Evolutionary conservation across 148 eudicot species (phyloP), one percentile per base, ranked within the genome.

Genomic region (Silene uniflora): DNA sequence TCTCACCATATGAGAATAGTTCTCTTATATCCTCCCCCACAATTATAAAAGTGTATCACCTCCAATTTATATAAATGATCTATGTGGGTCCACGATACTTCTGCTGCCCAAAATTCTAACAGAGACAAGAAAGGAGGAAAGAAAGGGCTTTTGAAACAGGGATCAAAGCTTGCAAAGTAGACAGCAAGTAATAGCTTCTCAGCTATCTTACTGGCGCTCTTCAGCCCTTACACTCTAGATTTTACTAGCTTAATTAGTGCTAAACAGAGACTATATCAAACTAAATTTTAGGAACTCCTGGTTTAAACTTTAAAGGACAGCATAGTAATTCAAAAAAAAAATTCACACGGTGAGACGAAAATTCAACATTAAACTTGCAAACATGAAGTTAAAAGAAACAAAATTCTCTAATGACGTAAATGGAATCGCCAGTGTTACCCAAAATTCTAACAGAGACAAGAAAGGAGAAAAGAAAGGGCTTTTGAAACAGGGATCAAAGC

Each of bases 271-370:
- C 42, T 64, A 29, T n/a, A 65, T 7, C 47, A 32, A 8, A 65
- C 19, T 64, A 29, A 27, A 64, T n/a, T 67, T n/a, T 32, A 67
- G 52, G 6, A 25, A 65, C 44, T 67, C 35, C 13, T 56, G 14
- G 49, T 56, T 72, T 56, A 32, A 62, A 63, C 27, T 56, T 72
- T 56, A 32, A 62, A 63, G 74, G 22, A 11, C 27, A 25, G 25
- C 10, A 7, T 24, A 22, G 63, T 22, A 76, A 58, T 76, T 29
- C 10, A 6, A 27, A 19, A 25, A 12, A 68, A 76, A 23, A n/a
- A 10, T 46, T 32, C 56, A 60, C 18, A 25, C 52, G 47, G 62
- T 18, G 52, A 58, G 62, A 55, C 17, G 61, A 17, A 39, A 8
- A 39, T 39, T 39, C 14, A 58, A 63, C 49, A 42, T 25, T 12